These are phyloP conservation scores for Nematodospora anomalae DNA, from an alignment of 1,139 yeast species.

Conservation along the genomic window DNA sequence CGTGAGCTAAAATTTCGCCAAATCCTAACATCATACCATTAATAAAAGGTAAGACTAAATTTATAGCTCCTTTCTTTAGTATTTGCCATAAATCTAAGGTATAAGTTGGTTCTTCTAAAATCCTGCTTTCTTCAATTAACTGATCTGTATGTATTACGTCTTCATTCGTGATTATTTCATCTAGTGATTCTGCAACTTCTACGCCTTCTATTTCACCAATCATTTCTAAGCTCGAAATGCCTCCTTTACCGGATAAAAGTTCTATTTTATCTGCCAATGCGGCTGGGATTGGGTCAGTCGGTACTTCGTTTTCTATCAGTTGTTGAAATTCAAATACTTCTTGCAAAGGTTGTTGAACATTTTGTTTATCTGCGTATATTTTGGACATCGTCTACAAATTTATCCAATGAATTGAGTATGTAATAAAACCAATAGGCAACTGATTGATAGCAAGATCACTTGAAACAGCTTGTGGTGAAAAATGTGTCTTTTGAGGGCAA, in stretches of 20 bases:
- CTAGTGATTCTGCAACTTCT: constrained; percentile 42
- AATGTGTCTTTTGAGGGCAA: no score
- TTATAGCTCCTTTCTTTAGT: constrained; percentile 59
- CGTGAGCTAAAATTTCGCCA: constrained; percentile 95
- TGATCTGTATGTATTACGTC: constrained; percentile 25
- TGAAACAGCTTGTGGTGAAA: no score
- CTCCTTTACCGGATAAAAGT: not conserved
- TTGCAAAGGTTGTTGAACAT: not conserved
- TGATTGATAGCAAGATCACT: no score
- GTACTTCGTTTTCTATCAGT: not conserved
- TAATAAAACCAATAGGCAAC: no score
- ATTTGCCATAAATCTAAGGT: constrained; percentile 33
- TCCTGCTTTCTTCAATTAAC: constrained; percentile 22
- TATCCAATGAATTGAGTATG: no score
- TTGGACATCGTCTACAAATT: no score
- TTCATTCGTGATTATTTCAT: constrained; percentile 49
- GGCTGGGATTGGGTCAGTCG: not conserved
- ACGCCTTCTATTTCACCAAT: not conserved
- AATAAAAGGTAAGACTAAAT: constrained; percentile 79
- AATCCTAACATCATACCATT: constrained; percentile 96
- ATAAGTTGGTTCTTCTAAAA: constrained; percentile 14
- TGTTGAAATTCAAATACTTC: not conserved
- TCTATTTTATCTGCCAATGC: not conserved
- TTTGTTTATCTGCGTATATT: not conserved
- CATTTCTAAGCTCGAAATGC: not conserved